Conservation (phyloP, 2,329 filamentous ascomycete species). For the Elsinoe batatas region DNA sequence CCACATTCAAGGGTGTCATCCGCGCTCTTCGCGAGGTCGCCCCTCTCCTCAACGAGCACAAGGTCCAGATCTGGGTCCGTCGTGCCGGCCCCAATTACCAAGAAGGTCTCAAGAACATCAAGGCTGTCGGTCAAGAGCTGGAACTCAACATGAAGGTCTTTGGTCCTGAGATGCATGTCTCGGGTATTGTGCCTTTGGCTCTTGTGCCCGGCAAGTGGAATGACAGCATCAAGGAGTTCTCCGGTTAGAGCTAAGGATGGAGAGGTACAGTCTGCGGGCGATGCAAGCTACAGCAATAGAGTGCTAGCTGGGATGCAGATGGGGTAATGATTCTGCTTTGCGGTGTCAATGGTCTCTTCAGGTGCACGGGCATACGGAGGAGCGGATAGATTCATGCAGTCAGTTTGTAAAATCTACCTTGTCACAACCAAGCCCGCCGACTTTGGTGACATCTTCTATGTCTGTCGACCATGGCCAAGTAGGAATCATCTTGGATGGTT, state of each 20-base stretch:
- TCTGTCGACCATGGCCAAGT: too few species aligned
- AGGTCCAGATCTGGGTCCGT: conserved; percentile 93
- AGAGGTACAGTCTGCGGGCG: too few species aligned
- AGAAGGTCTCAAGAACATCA: conserved; percentile 99
- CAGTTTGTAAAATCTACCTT: background rate
- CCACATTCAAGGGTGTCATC: conserved; percentile 99
- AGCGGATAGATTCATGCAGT: background rate
- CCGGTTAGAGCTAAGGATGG: conserved; percentile 29
- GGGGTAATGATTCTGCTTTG: background rate
- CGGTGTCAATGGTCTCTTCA: background rate
- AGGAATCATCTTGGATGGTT: too few species aligned
- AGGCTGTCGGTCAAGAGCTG: conserved; percentile 86
- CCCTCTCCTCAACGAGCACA: conserved; percentile 82
- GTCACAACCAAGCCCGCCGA: background rate
- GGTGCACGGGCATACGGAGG: background rate
- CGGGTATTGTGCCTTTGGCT: conserved; percentile 89
- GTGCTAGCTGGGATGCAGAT: background rate
- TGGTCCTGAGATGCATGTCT: conserved; percentile 77
- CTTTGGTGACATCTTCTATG: too few species aligned
- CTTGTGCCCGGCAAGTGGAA: conserved; percentile 52
- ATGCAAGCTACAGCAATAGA: too few species aligned
- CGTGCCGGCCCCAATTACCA: conserved; percentile 95
- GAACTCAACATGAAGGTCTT: conserved; percentile 90
- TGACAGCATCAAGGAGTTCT: conserved; percentile 53
- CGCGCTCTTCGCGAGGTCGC: conserved; percentile 86